phyloP scores from a whole-genome alignment of 2,329 filamentous ascomycete species.

The Exophiala dermatitidis region DNA sequence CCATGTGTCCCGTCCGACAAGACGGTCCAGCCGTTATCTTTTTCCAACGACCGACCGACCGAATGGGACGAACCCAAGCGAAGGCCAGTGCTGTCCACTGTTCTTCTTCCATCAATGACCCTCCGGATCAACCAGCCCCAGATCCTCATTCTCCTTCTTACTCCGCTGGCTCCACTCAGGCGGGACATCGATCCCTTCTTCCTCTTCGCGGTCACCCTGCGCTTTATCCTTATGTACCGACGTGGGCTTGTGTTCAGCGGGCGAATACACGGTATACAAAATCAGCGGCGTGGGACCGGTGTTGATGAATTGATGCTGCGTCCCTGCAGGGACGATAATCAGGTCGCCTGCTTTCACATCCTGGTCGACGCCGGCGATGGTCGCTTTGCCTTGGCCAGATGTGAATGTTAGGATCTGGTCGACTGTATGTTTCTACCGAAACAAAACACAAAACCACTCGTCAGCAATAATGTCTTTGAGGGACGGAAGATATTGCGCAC shows the following conservation, averaged over 20 bases:
- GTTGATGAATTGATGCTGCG: constrained; percentile 60
- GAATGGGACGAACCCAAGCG: too few relatives aligned
- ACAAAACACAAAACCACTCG: neutral
- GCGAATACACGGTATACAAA: constrained; percentile 56
- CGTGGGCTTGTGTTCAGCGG: constrained; percentile 54
- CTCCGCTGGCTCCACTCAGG: constrained; percentile 52
- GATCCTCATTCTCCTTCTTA: constrained; percentile 53
- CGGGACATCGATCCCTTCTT: constrained; percentile 54
- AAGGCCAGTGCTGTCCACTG: neutral
- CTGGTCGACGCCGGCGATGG: constrained; percentile 53
- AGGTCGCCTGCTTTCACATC: constrained; percentile 50
- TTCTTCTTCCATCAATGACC: constrained; percentile 4
- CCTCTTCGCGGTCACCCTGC: constrained; percentile 56
- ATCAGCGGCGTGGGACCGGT: constrained; percentile 53
- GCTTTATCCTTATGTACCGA: constrained; percentile 58
- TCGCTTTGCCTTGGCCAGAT: constrained; percentile 51
- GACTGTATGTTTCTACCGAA: constrained; percentile 46
- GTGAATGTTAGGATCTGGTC: constrained; percentile 61
- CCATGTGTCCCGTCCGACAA: too few relatives aligned
- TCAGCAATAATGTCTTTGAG: neutral
- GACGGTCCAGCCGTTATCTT: too few relatives aligned
- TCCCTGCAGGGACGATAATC: constrained; percentile 58
- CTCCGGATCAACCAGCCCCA: constrained; percentile 45
- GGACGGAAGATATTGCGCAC: constrained; percentile 31
- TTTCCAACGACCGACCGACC: too few relatives aligned